Evolutionary conservation across 2,329 filamentous ascomycete species (phyloP).

Genomic region (Coleophoma crateriformis): DNA sequence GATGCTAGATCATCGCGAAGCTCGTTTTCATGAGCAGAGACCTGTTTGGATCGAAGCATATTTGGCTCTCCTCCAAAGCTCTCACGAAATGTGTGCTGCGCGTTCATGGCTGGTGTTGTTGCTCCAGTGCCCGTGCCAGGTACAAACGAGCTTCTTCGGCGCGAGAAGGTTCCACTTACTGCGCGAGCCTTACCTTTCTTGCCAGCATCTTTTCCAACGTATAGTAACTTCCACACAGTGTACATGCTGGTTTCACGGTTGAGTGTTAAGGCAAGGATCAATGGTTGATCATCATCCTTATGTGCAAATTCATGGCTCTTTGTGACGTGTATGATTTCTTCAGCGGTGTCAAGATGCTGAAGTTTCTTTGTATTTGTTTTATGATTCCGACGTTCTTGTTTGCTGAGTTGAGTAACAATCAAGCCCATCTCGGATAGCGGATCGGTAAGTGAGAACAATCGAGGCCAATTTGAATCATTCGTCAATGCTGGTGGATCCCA

Average conservation of each 20-base stretch:
- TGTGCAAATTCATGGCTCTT: slow-evolving; percentile 48
- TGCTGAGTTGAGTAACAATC: slow-evolving; percentile 58
- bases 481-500: slow-evolving; percentile 50
- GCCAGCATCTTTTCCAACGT: slow-evolving; percentile 61
- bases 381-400: slow-evolving; percentile 29
- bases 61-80: slow-evolving; percentile 54
- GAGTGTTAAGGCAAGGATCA: slow-evolving; percentile 74
- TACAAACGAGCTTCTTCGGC: slow-evolving; percentile 58
- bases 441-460: slow-evolving; percentile 79
- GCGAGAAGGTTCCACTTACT: slow-evolving; percentile 32
- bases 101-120: slow-evolving; percentile 61
- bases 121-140: slow-evolving; percentile 66
- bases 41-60: slow-evolving; percentile 10
- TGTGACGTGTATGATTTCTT: slow-evolving; percentile 82
- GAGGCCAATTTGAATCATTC: slow-evolving; percentile 58
- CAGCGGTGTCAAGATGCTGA: slow-evolving; percentile 63
- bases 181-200: slow-evolving; percentile 27
- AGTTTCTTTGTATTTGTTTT: slow-evolving; percentile 35
- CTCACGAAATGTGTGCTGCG: slow-evolving; percentile 64
- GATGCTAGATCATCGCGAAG: slow-evolving; percentile 52
- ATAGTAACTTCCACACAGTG: slow-evolving; percentile 79
- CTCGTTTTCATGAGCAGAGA: slow-evolving; percentile 13
- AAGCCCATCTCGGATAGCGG: slow-evolving; percentile 82
- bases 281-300: slow-evolving; percentile 33
- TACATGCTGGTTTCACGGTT: slow-evolving; percentile 74